Percentiles rank a stretch among this genome's conserved stretches.
phyloP scores from a whole-genome alignment of 345 rosid species.

The Chamaenerion angustifolium region DNA sequence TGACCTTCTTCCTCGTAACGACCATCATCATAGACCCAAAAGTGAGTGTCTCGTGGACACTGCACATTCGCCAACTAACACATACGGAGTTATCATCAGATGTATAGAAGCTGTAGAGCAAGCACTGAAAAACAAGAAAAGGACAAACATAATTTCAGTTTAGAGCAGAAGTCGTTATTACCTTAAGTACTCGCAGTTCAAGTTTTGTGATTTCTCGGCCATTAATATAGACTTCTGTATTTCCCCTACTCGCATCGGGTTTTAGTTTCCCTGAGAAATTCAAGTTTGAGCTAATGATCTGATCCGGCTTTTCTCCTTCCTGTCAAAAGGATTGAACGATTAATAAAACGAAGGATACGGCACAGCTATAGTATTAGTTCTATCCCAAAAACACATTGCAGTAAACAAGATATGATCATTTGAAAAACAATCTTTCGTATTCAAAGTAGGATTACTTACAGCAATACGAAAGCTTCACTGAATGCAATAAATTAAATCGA shows the following conservation, averaged over 20 bases:
- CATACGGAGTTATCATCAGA: conserved; percentile 5
- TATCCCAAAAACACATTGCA: too few species aligned
- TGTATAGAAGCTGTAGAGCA: neutral
- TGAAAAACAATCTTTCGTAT: too few species aligned
- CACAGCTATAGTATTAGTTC: too few species aligned
- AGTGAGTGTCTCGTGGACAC: conserved; percentile 72
- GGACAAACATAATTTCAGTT: neutral
- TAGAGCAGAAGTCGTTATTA: conserved; percentile 11
- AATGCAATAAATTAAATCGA: too few species aligned
- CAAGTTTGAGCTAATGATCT: conserved; percentile 72
- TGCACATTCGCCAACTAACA: conserved; percentile 61
- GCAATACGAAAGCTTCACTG: too few species aligned
- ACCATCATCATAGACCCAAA: conserved; percentile 82
- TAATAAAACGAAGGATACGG: neutral
- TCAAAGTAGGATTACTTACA: too few species aligned
- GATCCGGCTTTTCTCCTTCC: conserved; percentile 95
- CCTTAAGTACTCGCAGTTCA: conserved; percentile 73
- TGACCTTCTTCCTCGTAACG: conserved; percentile 85
- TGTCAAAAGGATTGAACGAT: conserved; percentile 23
- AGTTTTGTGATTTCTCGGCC: conserved; percentile 91
- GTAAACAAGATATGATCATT: too few species aligned
- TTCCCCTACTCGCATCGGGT: conserved; percentile 74
- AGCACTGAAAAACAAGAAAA: neutral
- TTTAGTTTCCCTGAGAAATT: conserved; percentile 71
- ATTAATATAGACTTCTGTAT: conserved; percentile 75